phyloP scores from a whole-genome alignment of 768 basidiomycete genomes.

The Strobilomyces confusus region DNA sequence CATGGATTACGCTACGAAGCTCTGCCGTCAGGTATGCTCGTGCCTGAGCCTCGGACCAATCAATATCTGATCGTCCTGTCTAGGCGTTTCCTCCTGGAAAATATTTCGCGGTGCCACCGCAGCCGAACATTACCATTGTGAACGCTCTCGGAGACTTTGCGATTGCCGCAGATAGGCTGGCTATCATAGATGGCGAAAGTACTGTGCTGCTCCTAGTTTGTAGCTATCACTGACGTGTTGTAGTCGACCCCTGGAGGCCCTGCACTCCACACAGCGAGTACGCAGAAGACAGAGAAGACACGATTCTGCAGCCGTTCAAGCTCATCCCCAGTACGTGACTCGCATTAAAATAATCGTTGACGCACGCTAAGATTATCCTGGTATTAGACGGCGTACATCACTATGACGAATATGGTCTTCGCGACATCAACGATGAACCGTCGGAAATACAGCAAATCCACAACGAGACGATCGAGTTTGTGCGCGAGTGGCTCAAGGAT shows the following conservation, averaged over 20 bases:
- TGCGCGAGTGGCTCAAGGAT: slow-evolving; percentile 65
- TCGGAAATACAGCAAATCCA: slow-evolving; percentile 78
- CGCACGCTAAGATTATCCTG: not conserved
- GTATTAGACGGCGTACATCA: slow-evolving; percentile 64
- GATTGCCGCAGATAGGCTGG: slow-evolving; percentile 75
- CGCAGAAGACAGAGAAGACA: slow-evolving; percentile 66
- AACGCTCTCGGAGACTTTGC: slow-evolving; percentile 83
- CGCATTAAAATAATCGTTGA: not conserved
- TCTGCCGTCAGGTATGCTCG: slow-evolving; percentile 55
- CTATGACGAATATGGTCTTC: slow-evolving; percentile 70
- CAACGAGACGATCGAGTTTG: slow-evolving; percentile 73
- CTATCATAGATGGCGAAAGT: slow-evolving; percentile 88
- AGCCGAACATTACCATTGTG: slow-evolving; percentile 80
- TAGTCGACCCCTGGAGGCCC: slow-evolving; percentile 90
- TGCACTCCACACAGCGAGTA: slow-evolving; percentile 78
- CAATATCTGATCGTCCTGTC: not conserved
- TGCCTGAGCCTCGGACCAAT: not conserved
- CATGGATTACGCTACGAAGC: slow-evolving; percentile 64
- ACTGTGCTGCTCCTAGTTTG: slow-evolving; percentile 4
- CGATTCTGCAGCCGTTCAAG: slow-evolving; percentile 75
- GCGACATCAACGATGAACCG: slow-evolving; percentile 61
- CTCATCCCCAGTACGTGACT: slow-evolving; percentile 70
- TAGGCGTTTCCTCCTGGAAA: slow-evolving; percentile 79
- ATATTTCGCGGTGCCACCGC: slow-evolving; percentile 61
- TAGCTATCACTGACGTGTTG: not conserved